Evolutionary conservation across 2,329 filamentous ascomycete genomes (phyloP).

Genomic region (Alternaria consortialis): DNA sequence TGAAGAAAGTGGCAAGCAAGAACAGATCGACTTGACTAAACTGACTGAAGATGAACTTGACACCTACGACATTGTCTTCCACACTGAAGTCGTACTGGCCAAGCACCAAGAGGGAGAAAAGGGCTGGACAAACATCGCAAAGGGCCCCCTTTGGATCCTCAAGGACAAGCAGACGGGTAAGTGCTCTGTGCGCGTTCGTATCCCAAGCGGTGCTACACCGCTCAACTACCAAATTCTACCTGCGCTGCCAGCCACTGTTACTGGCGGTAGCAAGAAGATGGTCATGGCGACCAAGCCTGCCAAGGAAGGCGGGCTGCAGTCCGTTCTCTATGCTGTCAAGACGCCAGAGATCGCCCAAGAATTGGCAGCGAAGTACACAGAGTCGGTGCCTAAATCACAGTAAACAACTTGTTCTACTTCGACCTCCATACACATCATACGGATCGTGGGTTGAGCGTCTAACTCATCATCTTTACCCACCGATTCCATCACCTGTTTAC

Average conservation of each 20-base stretch:
- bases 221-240: constrained; percentile 47
- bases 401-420: constrained; percentile 9
- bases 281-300: constrained; percentile 35
- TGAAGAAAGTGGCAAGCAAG: constrained; percentile 39
- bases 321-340: constrained; percentile 40
- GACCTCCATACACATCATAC: background rate
- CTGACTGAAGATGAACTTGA: constrained; percentile 46
- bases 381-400: constrained; percentile 29
- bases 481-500: background rate
- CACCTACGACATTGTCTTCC: constrained; percentile 47
- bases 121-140: constrained; percentile 43
- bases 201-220: constrained; percentile 40
- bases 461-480: background rate
- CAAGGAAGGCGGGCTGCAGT: constrained; percentile 36
- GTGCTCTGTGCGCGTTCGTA: constrained; percentile 45
- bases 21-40: constrained; percentile 42
- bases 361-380: constrained; percentile 42
- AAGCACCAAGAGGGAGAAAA: constrained; percentile 40
- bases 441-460: background rate
- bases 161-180: constrained; percentile 48
- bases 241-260: constrained; percentile 32
- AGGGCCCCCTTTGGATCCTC: constrained; percentile 48
- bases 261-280: constrained; percentile 41
- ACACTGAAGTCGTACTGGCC: constrained; percentile 38
- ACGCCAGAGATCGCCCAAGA: constrained; percentile 41